Evolutionary conservation across 495 filamentous ascomycete species (phyloP).

Genomic region (Penicillium turbatum): DNA sequence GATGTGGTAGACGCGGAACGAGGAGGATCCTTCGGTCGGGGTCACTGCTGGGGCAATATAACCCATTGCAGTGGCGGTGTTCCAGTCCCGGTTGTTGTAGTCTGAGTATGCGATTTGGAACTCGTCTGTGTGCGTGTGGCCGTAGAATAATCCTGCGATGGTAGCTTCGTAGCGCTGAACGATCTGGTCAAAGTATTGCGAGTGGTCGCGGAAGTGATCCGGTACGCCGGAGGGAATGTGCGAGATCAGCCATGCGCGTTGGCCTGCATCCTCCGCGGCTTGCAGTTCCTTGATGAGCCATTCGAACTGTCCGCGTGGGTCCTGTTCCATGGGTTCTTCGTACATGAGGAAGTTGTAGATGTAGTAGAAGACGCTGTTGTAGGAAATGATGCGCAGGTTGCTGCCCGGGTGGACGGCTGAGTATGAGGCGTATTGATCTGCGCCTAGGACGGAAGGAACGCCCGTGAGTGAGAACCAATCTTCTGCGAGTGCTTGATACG

Average conservation of each 20-base stretch:
- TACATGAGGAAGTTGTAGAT: constrained; percentile 52
- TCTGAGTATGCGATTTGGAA: constrained; percentile 52
- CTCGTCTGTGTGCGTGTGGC: constrained; percentile 54
- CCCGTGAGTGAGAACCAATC: constrained; percentile 48
- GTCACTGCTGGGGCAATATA: constrained; percentile 53
- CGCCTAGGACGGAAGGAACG: constrained; percentile 26
- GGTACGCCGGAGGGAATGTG: constrained; percentile 48
- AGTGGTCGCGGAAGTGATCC: constrained; percentile 49
- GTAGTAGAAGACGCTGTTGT: constrained; percentile 57
- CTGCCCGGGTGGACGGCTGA: constrained; percentile 38
- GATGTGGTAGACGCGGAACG: constrained; percentile 55
- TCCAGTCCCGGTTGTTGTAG: constrained; percentile 30
- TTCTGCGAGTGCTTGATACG: constrained; percentile 45
- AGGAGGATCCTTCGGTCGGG: constrained; percentile 47
- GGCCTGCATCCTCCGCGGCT: constrained; percentile 44
- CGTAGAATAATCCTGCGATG: constrained; percentile 55
- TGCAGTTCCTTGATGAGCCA: constrained; percentile 51
- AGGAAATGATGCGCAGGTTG: constrained; percentile 51
- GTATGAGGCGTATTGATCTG: constrained; percentile 46
- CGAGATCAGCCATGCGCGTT: constrained; percentile 52
- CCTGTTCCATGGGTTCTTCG: constrained; percentile 43
- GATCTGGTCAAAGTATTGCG: constrained; percentile 53
- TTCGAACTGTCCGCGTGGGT: constrained; percentile 44
- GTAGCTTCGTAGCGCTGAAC: constrained; percentile 48
- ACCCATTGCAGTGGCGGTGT: constrained; percentile 42